Evolutionary conservation across 345 rosid genomes (phyloP).

Genomic region (Excoecaria cochinchinensis): DNA sequence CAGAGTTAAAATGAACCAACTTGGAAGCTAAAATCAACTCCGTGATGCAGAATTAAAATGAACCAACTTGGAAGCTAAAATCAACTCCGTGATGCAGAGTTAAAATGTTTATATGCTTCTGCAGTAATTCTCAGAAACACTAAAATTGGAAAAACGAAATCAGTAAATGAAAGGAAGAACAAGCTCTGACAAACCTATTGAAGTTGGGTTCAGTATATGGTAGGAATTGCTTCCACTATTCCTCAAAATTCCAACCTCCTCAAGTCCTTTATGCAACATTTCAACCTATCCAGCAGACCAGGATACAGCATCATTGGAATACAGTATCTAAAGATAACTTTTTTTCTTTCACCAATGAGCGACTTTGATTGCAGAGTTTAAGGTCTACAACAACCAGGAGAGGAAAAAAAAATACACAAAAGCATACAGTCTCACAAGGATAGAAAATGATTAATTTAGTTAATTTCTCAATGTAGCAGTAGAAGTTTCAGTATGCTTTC

Average conservation of each 20-base stretch:
- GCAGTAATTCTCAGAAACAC: neutral
- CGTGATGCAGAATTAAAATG: conserved; percentile 7
- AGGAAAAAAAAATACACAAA: neutral
- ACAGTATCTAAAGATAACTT: conserved; percentile 5
- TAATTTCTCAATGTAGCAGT: conserved; percentile 1
- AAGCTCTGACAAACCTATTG: conserved; percentile 60
- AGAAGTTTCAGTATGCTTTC: neutral
- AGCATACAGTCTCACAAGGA: neutral
- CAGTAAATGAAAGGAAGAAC: neutral
- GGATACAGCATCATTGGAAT: conserved; percentile 14
- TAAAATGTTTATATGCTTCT: neutral
- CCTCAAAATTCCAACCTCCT: conserved; percentile 76
- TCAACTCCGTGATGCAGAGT: conserved; percentile 2
- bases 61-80: conserved; percentile 2
- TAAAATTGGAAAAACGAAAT: neutral
- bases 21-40: neutral
- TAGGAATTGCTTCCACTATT: conserved; percentile 42
- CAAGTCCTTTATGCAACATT: conserved; percentile 65
- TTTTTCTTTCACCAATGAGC: neutral
- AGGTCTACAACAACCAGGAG: neutral
- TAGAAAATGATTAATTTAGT: neutral
- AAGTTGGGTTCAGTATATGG: conserved; percentile 81
- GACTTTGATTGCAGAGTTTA: neutral
- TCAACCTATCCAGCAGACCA: conserved; percentile 49
- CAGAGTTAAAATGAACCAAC: conserved; percentile 11